These are phyloP conservation scores for Brettanomyces naardenensis DNA, from an alignment of 805 yeast species.

Conservation along the genomic window DNA sequence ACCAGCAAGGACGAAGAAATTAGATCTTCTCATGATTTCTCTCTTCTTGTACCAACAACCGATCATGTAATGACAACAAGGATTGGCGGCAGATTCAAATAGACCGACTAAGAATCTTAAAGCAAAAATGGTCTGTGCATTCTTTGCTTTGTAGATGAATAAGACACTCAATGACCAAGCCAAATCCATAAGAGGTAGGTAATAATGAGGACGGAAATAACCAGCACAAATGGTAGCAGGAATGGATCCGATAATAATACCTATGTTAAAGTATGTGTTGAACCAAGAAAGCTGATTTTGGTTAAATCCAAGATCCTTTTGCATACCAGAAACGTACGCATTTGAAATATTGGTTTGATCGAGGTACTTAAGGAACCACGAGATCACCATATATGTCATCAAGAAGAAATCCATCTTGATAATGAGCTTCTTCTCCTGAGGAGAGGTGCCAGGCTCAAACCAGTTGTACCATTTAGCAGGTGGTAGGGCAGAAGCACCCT, in stretches of 20 bases:
- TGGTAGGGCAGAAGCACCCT: neutral
- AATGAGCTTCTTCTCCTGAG: slow-evolving; percentile 3
- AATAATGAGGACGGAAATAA: slow-evolving; percentile 28
- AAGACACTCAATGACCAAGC: slow-evolving; percentile 25
- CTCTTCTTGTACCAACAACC: slow-evolving; percentile 36
- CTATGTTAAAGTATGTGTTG: slow-evolving; percentile 31
- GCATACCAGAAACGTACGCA: slow-evolving; percentile 62
- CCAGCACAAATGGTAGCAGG: slow-evolving; percentile 31
- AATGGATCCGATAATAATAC: slow-evolving; percentile 18
- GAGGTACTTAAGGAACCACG: slow-evolving; percentile 4
- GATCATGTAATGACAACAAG: slow-evolving; percentile 31
- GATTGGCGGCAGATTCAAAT: slow-evolving; percentile 36
- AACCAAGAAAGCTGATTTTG: slow-evolving; percentile 34
- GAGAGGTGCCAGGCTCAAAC: slow-evolving; percentile 3
- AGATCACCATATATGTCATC: slow-evolving; percentile 2
- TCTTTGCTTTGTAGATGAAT: slow-evolving; percentile 19
- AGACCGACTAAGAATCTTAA: slow-evolving; percentile 36
- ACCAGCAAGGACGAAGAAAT: slow-evolving; percentile 32
- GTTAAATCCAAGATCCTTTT: slow-evolving; percentile 44
- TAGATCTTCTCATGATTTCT: slow-evolving; percentile 35
- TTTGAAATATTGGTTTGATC: slow-evolving; percentile 56
- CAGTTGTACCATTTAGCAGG: slow-evolving; percentile 4
- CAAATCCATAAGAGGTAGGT: slow-evolving; percentile 20
- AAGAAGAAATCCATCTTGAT: slow-evolving; percentile 3
- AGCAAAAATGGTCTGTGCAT: slow-evolving; percentile 31